These are phyloP conservation scores for Agaricales sp. DNA, from an alignment of 1,284 basidiomycete species.

Conservation along the genomic window DNA sequence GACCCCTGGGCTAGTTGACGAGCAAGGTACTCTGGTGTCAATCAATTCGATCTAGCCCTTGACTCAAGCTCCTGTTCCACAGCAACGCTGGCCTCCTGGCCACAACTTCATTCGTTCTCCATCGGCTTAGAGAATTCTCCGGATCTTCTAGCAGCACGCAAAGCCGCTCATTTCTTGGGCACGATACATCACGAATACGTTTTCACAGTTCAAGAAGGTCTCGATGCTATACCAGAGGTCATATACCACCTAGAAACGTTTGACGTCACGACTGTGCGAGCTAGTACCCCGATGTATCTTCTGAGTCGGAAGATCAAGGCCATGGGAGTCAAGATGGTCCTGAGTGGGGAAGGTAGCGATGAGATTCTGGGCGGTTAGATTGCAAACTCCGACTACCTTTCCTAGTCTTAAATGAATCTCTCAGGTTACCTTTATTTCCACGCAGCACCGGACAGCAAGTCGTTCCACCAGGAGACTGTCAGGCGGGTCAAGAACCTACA, in stretches of 20 bases:
- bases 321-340: constrained; percentile 99
- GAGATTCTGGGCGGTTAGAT: constrained; percentile 86
- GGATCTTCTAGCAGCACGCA: constrained; percentile 89
- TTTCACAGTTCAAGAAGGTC: constrained; percentile 96
- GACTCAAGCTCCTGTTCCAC: constrained; percentile 6
- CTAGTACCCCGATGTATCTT: constrained; percentile 96
- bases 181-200: constrained; percentile 98
- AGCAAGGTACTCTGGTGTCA: constrained; percentile 45
- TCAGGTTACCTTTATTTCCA: constrained; percentile 99
- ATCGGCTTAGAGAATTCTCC: constrained; percentile 95
- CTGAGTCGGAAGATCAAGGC: constrained; percentile 98
- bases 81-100: constrained; percentile 84
- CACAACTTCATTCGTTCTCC: constrained; percentile 96
- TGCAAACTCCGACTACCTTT: constrained; percentile 5
- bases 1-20: constrained; percentile 27
- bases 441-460: constrained; percentile 81
- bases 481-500: constrained; percentile 97
- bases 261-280: constrained; percentile 97
- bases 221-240: constrained; percentile 96
- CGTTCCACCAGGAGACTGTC: constrained; percentile 96
- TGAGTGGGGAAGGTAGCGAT: constrained; percentile 96
- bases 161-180: constrained; percentile 89
- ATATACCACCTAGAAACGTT: constrained; percentile 99
- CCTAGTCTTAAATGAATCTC: constrained; percentile 1
- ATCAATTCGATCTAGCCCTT: background rate